Evolutionary conservation across 441 rosid species (phyloP), one percentile per base, ranked within the genome.

Genomic region (Raphanus hybrid): DNA sequence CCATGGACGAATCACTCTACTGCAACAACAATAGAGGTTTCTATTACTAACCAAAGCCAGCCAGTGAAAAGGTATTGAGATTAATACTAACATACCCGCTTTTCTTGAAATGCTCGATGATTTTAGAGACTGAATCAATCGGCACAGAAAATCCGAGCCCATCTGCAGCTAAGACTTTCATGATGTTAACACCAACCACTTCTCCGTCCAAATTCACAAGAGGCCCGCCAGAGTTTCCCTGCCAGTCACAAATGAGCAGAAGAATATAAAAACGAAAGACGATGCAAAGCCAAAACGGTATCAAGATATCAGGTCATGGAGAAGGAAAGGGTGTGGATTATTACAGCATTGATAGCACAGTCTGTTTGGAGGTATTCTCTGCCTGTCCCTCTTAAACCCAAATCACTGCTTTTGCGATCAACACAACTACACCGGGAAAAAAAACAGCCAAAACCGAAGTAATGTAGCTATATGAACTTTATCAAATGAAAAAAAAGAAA

Each of bases 161-260:
- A 63, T 90, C 95, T n/a, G 97, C 98, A 63, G 88, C 86, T 69
- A 80, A 14, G 20, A 87, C 87, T 90, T 92, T 94, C 97, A 92
- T 87, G 58, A 85, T 91, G 75, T 94, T 94, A 41, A 94, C 88
- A 70, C 98, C 97, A 29, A 94, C 76, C 54, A 94, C 86, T 85
- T 94, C 94, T 77, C 98, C 98, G 80, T 92, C 97, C 77, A 88
- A 70, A 85, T 92, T 90, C 65, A 91, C 91, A 69, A 94, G 91
- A 8, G 98, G 98, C 4, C 98, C 97, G 64, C 97, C 97, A 66
- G 96, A 92, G 86, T 92, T 94, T 80, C 98, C 98, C 97, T 94
- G 26, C 55, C 48, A 34, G 26, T 23, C 58, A 69, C 26, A 73
- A 26, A 65, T 32, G 65, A 50, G 18, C 58, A 79, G 2, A 70